Evolutionary conservation across 75 land plant genomes (phyloP).

Genomic region (Picea glauca): DNA sequence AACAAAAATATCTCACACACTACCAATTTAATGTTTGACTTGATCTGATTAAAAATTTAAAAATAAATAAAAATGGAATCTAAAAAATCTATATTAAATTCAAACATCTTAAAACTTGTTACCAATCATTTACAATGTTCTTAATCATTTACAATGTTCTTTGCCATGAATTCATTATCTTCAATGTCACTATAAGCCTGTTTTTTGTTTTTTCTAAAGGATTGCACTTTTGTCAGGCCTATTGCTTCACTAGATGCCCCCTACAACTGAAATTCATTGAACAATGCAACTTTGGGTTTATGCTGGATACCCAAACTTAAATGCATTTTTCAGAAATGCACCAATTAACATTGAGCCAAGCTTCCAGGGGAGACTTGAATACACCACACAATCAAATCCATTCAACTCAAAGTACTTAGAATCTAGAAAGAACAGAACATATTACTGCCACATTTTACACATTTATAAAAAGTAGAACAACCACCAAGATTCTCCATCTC

Average conservation of each 20-base stretch:
- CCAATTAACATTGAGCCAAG: no score
- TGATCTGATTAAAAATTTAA: no score
- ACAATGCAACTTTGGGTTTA: slow-evolving; percentile 44
- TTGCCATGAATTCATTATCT: slow-evolving; percentile 18
- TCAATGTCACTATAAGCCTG: slow-evolving; percentile 13
- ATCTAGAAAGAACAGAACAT: no score
- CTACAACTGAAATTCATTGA: slow-evolving; percentile 33
- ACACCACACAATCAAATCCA: no score
- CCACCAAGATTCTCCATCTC: no score
- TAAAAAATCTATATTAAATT: neutral
- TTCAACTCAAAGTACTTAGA: no score
- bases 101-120: slow-evolving; percentile 5
- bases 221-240: slow-evolving; percentile 7
- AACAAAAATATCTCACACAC: no score
- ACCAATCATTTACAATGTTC: slow-evolving; percentile 14
- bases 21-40: no score
- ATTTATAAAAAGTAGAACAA: no score
- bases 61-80: neutral
- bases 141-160: slow-evolving; percentile 14
- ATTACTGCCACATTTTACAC: no score
- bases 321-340: slow-evolving; percentile 6
- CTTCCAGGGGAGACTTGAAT: no score
- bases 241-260: slow-evolving; percentile 10
- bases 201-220: slow-evolving; percentile 13
- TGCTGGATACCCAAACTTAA: slow-evolving; percentile 65